Conservation (phyloP, 306 rosid species). For the Castanospermum australe region DNA sequence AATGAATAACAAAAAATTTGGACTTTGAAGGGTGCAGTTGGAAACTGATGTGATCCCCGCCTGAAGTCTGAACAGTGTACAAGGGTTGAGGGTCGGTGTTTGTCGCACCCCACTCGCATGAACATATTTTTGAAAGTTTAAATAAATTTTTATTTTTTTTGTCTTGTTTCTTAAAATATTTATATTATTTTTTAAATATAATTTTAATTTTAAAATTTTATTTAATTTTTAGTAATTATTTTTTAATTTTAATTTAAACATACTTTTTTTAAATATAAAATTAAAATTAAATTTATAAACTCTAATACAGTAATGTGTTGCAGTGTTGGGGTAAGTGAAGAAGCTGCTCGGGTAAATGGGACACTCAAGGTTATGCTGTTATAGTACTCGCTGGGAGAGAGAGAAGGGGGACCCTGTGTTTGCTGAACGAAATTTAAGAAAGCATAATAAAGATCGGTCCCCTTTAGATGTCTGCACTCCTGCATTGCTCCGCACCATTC, state of each 20-base stretch:
- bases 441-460: conserved; percentile 27
- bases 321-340: not conserved
- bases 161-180: too few species aligned
- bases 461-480: conserved; percentile 18
- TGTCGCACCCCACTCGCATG: too few species aligned
- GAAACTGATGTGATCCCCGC: not conserved
- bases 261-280: too few species aligned
- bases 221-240: too few species aligned
- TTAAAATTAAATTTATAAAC: too few species aligned
- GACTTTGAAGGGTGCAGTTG: not conserved
- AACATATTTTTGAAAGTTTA: too few species aligned
- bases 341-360: not conserved
- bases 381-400: not conserved
- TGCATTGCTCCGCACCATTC: conserved; percentile 21
- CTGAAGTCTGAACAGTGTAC: not conserved
- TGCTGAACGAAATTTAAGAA: conserved; percentile 32
- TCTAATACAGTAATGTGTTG: too few species aligned
- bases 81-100: too few species aligned
- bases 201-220: too few species aligned
- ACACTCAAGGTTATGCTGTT: not conserved
- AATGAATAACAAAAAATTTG: not conserved
- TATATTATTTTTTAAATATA: too few species aligned
- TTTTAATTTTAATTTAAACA: too few species aligned
- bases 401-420: not conserved
- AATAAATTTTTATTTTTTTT: too few species aligned